A percentile compares a stretch with the other conserved stretches of the same genome.
Evolutionary conservation across 2,329 filamentous ascomycete species (phyloP).

Genomic region (Epichloe baconii): DNA sequence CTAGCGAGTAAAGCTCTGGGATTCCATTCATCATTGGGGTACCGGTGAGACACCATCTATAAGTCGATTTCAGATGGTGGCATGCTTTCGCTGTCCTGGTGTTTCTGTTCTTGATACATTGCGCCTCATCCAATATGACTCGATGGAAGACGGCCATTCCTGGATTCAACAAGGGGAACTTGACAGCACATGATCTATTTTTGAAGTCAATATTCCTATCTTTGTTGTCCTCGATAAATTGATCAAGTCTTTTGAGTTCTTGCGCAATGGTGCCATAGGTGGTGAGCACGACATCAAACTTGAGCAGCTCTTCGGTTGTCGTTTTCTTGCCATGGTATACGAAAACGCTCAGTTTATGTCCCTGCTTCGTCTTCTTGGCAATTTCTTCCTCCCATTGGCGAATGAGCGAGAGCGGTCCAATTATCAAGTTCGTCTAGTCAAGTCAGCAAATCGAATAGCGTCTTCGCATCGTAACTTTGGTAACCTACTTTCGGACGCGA

Average conservation of each 20-base stretch:
- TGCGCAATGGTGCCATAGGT: constrained; percentile 65
- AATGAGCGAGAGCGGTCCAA: constrained; percentile 68
- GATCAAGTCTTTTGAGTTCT: constrained; percentile 49
- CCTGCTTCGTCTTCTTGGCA: constrained; percentile 47
- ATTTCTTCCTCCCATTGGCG: constrained; percentile 81
- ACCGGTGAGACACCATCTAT: constrained; percentile 69
- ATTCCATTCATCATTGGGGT: constrained; percentile 85
- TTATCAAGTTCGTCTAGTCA: constrained; percentile 62
- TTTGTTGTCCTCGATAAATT: constrained; percentile 35
- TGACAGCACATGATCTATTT: constrained; percentile 20
- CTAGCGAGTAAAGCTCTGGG: constrained; percentile 61
- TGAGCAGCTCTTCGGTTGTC: constrained; percentile 44
- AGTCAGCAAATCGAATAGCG: constrained; percentile 26
- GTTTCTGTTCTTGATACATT: constrained; percentile 66
- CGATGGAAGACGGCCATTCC: constrained; percentile 55
- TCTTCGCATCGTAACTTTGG: constrained; percentile 20
- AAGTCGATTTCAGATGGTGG: constrained; percentile 49
- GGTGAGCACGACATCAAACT: constrained; percentile 69
- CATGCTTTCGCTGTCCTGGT: constrained; percentile 62
- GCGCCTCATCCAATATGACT: constrained; percentile 76
- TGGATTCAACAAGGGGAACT: constrained; percentile 47
- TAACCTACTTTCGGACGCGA: constrained; percentile 22
- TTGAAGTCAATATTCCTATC: constrained; percentile 26
- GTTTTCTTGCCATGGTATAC: constrained; percentile 59
- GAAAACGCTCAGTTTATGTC: constrained; percentile 48